These are phyloP conservation scores for Zoysia pacifica DNA, from an alignment of 176 grass and related monocot genomes.

Conservation along the genomic window DNA sequence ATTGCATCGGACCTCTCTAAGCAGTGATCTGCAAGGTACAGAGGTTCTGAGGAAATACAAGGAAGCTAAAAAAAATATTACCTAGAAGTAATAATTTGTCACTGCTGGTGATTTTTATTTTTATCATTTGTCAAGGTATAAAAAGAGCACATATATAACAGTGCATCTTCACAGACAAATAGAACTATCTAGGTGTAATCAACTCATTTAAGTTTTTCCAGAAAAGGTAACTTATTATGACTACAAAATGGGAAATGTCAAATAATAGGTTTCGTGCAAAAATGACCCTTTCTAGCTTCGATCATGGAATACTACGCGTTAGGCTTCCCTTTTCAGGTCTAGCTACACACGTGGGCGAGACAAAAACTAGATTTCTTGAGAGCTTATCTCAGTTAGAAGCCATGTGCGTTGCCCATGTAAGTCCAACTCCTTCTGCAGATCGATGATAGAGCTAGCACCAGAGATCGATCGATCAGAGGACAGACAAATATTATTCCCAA, in stretches of 20 bases:
- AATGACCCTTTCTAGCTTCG: not conserved
- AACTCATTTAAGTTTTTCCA: not conserved
- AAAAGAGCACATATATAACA: not conserved
- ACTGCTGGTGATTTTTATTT: too few relatives aligned
- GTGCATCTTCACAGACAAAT: not conserved
- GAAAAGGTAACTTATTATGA: not conserved
- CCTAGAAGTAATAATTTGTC: too few relatives aligned
- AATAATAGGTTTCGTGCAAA: not conserved
- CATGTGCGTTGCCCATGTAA: slow-evolving; percentile 23
- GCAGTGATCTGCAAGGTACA: too few relatives aligned
- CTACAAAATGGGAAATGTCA: not conserved
- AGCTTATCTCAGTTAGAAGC: not conserved
- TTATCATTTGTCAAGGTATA: not conserved
- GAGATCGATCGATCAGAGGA: slow-evolving; percentile 11
- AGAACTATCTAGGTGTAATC: not conserved
- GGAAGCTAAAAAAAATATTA: too few relatives aligned
- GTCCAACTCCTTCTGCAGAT: slow-evolving; percentile 20
- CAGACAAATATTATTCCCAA: slow-evolving; percentile 8
- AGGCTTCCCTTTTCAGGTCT: not conserved
- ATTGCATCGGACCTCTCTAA: too few relatives aligned
- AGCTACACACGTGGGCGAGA: not conserved
- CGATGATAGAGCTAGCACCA: not conserved
- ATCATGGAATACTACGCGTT: not conserved
- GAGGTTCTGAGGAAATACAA: too few relatives aligned
- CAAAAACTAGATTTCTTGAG: not conserved